These are phyloP conservation scores for Kodamaea leandrae DNA, from an alignment of 805 yeast genomes.

Conservation along the genomic window DNA sequence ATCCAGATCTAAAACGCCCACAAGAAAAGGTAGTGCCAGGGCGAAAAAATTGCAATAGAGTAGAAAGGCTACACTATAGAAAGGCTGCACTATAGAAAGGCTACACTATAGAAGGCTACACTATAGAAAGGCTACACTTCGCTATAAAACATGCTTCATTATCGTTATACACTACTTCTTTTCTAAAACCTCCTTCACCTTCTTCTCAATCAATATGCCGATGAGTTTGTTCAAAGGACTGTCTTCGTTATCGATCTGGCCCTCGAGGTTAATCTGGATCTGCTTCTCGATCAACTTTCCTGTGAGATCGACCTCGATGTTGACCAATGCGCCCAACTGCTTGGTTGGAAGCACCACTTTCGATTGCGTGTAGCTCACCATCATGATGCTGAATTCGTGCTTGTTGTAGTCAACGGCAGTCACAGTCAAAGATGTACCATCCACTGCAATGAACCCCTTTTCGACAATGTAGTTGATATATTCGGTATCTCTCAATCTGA, in stretches of 20 bases:
- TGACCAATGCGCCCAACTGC: slow-evolving; percentile 61
- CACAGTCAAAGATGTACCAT: slow-evolving; percentile 90
- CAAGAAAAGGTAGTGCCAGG: not conserved
- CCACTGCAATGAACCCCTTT: slow-evolving; percentile 90
- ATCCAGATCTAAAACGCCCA: slow-evolving; percentile 6
- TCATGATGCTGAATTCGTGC: slow-evolving; percentile 73
- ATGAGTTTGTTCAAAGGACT: slow-evolving; percentile 53
- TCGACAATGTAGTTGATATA: slow-evolving; percentile 78
- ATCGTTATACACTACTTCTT: not conserved
- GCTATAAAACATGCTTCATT: not conserved
- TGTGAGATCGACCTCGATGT: slow-evolving; percentile 91
- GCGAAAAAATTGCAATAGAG: not conserved
- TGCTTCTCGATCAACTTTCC: slow-evolving; percentile 92
- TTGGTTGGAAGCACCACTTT: slow-evolving; percentile 74
- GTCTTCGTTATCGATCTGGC: slow-evolving; percentile 48
- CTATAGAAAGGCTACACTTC: not conserved
- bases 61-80: not conserved
- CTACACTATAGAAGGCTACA: no score
- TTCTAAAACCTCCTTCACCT: slow-evolving; percentile 19
- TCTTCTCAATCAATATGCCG: slow-evolving; percentile 29
- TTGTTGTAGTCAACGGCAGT: slow-evolving; percentile 65
- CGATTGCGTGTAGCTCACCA: slow-evolving; percentile 87
- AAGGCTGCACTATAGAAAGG: no score
- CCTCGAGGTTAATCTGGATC: slow-evolving; percentile 55
- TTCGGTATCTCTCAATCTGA: slow-evolving; percentile 61